Base-by-base conservation (phyloP, 2,329 filamentous ascomycete species). In the Verticillium zaregamsianum region DNA sequence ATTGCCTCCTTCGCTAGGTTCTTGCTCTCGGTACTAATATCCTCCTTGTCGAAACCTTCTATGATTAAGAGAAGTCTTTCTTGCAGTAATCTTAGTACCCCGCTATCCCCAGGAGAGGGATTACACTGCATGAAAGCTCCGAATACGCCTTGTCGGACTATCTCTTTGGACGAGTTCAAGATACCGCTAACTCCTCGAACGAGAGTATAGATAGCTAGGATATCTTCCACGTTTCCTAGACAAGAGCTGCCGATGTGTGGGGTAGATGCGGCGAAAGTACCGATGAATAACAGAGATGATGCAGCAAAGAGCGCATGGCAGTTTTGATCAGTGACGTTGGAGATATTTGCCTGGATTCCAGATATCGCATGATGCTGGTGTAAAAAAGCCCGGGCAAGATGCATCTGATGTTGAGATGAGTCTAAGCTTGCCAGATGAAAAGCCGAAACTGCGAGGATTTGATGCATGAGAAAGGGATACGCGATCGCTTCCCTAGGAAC, bases 241-340 rank as follows among this genome's bases (percentile, higher is more conserved):
- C 12, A 60, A 65, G 8, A 61, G 49, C 5, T 57, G 28, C 6
- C 55, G 58, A 58, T 33, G 62, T 40, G 1, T 64, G 66, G 14
- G 59, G 39, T 3, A 66, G 61, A 62, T 11, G 69, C 61, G 3
- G 71, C 71, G 35, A 73, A 75, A 0, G 68, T 67, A 5, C 68
- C 66, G 15, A 75, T 69, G 6, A 68, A 66, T 0, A 75, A 62
- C 12, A 75, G 39, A 3, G 71, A 72, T 0, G 72, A 68, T 0
- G 71, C 66, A 4, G 71, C 59, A 60, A 75, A 75, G 8, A 72
- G 64, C 1, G 71, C 68, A 17, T 72, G 67, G 25, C 70, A 74
- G 54, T 66, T 72, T 0, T 72, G 66, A 2, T 65, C 63, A 11
- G 59, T 68, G 32, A 74, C 63, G 6, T 63, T 57, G 1, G 66